Evolutionary conservation across 257 asterid species (phyloP).

Genomic region (Solanum pimpinellifolium): DNA sequence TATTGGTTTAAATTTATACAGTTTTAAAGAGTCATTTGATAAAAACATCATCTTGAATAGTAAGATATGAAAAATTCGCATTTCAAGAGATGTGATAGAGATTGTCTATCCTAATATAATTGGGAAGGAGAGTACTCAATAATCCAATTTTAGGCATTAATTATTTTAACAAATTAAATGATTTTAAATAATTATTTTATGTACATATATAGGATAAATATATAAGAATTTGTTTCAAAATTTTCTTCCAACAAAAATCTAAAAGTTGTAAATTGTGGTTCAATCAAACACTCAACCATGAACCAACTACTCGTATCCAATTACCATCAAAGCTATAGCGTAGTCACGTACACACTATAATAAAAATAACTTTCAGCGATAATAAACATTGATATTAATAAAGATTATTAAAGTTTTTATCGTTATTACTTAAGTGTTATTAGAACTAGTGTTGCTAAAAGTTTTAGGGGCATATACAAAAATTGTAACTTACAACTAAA

Average conservation of each 20-base stretch:
- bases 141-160: too few species aligned
- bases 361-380: too few species aligned
- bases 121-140: too few species aligned
- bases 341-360: too few species aligned
- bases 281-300: not conserved
- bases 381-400: too few species aligned
- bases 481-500: fast-evolving
- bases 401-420: too few species aligned
- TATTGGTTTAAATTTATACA: not conserved
- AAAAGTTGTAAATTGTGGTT: not conserved
- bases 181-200: too few species aligned
- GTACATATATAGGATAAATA: not conserved
- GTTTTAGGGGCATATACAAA: too few species aligned
- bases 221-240: too few species aligned
- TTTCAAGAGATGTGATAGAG: not conserved
- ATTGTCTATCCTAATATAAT: not conserved
- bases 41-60: not conserved
- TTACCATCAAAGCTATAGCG: not conserved
- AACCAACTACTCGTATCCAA: not conserved
- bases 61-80: not conserved
- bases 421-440: too few species aligned
- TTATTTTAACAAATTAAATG: not conserved
- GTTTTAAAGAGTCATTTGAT: not conserved
- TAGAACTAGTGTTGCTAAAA: too few species aligned
- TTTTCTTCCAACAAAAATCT: not conserved